These are phyloP conservation scores for Nicotiana tomentosiformis DNA, from an alignment of 257 asterid species.

Conservation along the genomic window DNA sequence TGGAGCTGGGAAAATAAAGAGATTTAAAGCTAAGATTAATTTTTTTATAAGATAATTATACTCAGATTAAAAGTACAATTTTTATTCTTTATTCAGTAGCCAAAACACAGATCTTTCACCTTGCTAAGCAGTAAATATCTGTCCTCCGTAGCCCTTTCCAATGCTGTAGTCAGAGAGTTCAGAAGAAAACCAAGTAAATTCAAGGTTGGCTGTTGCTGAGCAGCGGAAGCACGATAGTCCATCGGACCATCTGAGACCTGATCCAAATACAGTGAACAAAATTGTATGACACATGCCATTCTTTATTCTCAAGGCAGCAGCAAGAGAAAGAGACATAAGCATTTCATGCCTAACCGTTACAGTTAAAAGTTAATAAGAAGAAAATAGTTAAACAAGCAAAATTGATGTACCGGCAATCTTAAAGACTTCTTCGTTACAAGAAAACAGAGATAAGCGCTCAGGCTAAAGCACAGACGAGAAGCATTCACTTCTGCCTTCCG, in stretches of 20 bases:
- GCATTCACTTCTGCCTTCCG: conserved; percentile 64
- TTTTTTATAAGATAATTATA: too few relatives aligned
- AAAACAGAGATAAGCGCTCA: conserved; percentile 86
- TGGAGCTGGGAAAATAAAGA: conserved; percentile 46
- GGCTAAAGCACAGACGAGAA: conserved; percentile 77
- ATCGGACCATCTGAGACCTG: conserved; percentile 64
- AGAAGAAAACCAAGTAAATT: conserved; percentile 54
- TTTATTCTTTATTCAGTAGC: neutral
- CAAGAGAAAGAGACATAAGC: conserved; percentile 3
- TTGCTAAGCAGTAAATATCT: conserved; percentile 74
- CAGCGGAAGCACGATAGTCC: conserved; percentile 47
- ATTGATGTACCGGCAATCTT: conserved; percentile 61
- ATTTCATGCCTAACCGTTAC: neutral
- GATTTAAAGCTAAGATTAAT: neutral
- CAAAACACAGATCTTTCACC: conserved; percentile 30
- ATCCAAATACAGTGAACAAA: conserved; percentile 12
- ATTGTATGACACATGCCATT: conserved; percentile 7
- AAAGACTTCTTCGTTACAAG: conserved; percentile 71
- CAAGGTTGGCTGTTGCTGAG: conserved; percentile 72
- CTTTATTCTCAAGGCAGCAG: neutral
- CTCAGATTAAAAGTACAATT: neutral
- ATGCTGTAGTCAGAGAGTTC: conserved; percentile 52
- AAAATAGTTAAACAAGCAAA: neutral
- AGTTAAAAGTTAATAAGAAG: neutral
- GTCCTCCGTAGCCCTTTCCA: conserved; percentile 77